phyloP scores from a whole-genome alignment of 768 basidiomycete species.

The Leccinellum rugosiceps region DNA sequence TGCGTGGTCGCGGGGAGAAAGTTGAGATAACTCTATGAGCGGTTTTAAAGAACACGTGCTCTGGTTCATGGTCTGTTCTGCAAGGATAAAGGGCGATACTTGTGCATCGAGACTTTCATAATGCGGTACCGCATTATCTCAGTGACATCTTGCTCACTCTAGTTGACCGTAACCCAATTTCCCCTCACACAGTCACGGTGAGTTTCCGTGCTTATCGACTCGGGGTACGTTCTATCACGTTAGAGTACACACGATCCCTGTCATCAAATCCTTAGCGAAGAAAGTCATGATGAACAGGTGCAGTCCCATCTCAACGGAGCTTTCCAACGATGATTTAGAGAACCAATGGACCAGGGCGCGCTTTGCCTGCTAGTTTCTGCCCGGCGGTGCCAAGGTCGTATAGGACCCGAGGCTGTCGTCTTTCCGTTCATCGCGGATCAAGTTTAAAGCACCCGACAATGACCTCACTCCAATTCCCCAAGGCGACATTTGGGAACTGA shows the following conservation, averaged over 20 bases:
- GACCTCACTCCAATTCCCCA: conserved; percentile 39
- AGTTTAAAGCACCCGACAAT: conserved; percentile 39
- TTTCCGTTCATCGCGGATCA: conserved; percentile 45
- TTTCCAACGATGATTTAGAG: conserved; percentile 34
- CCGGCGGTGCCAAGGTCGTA: conserved; percentile 47
- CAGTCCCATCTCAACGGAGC: conserved; percentile 44
- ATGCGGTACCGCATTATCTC: too few relatives aligned
- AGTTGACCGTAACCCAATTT: too few relatives aligned
- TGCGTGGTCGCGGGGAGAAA: conserved; percentile 44
- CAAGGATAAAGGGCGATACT: conserved; percentile 16
- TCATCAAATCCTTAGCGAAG: conserved; percentile 26
- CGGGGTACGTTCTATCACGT: conserved; percentile 42
- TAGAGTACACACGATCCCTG: conserved; percentile 34
- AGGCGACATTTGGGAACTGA: conserved; percentile 42
- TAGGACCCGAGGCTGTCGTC: conserved; percentile 39
- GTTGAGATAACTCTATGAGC: conserved; percentile 51
- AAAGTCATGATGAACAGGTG: conserved; percentile 50
- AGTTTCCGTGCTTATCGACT: conserved; percentile 40
- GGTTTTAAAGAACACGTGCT: conserved; percentile 47
- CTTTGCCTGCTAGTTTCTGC: conserved; percentile 42
- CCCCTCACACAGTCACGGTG: conserved; percentile 27
- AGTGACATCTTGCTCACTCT: conserved; percentile 5
- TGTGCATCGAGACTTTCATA: too few relatives aligned
- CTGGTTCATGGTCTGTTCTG: conserved; percentile 45
- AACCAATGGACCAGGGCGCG: conserved; percentile 32